Evolutionary conservation across 495 filamentous ascomycete genomes (phyloP).

Genomic region (Podospora australis): DNA sequence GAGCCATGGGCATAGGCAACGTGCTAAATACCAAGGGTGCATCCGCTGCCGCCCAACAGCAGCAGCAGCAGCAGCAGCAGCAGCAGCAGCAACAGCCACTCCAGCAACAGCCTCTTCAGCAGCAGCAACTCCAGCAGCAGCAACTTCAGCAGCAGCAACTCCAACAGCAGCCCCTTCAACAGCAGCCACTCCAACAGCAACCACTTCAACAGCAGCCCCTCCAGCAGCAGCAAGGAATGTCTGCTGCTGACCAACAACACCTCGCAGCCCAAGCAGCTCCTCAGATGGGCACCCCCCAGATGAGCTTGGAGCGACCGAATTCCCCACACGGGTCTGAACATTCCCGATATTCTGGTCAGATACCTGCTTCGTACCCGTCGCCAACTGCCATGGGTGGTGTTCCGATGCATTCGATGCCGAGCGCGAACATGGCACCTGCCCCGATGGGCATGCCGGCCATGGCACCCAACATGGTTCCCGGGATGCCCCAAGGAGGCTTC

Average conservation of each 20-base stretch:
- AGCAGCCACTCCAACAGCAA: too few species aligned
- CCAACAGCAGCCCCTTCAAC: slow-evolving; percentile 1
- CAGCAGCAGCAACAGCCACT: slow-evolving; percentile 11
- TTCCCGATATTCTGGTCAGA: slow-evolving; percentile 26
- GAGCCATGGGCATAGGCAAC: slow-evolving; percentile 33
- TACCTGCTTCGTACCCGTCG: slow-evolving; percentile 30
- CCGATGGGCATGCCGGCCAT: slow-evolving; percentile 45
- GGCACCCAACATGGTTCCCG: slow-evolving; percentile 33
- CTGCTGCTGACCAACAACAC: too few species aligned
- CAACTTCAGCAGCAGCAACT: slow-evolving; percentile 14
- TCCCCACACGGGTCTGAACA: slow-evolving; percentile 65
- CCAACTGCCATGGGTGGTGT: slow-evolving; percentile 29
- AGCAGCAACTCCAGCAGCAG: slow-evolving; percentile 5
- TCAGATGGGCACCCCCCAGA: too few species aligned
- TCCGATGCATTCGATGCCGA: slow-evolving; percentile 37
- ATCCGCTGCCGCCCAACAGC: slow-evolving; percentile 13
- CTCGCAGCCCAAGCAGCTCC: too few species aligned
- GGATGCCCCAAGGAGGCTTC: slow-evolving; percentile 25
- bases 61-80: slow-evolving; percentile 4
- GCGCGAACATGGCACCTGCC: slow-evolving; percentile 43
- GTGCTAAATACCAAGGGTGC: slow-evolving; percentile 30
- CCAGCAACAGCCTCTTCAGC: slow-evolving; percentile 11
- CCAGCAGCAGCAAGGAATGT: too few species aligned
- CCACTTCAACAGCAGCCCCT: too few species aligned
- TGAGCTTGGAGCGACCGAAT: slow-evolving; percentile 59